Base-by-base conservation (phyloP, 2,329 filamentous ascomycete genomes). In the Aspergillus sp. region DNA sequence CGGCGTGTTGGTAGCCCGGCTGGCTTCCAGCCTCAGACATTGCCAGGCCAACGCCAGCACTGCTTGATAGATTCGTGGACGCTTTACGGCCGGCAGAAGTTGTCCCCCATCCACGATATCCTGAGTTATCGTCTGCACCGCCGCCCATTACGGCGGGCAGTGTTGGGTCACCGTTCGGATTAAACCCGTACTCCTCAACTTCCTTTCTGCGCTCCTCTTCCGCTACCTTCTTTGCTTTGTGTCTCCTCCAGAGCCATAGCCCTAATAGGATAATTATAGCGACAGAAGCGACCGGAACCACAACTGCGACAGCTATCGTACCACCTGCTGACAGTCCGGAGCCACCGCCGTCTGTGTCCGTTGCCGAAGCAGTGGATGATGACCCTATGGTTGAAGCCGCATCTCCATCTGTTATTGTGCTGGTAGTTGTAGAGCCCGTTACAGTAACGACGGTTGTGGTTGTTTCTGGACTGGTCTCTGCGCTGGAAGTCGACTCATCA, bases 181-280 rank as follows among this genome's bases (percentile, higher is more conserved):
- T 98, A 80, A 93, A 98, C 33, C 90, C 89, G 73, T 98, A 98
- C 71, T 98, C 95, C 73, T 98, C 93, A 11, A 97, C 92, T 76
- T 99, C 95, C 78, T 97, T 97, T 62, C 93, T 86, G 51, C 95
- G 86, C 68, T 93, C 86, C 72, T 97, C 95, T 70, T 95, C 91
- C 13, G 89, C 89, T 62, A 86, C 86, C 80, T 91, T 95, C 63
- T 88, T 86, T 68, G 90, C 87, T 79, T 96, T 96, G 62, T 92
- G 89, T 78, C 87, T 92, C 71, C 90, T 87, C 91, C 92, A 99
- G 70, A 93, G 86, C 74, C 90, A 92, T 27, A 97, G 81, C 6
- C 87, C 89, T 3, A 85, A 86, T 8, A 93, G 75, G 2, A 93
- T 86, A 20, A 98, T 81, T 17, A 96, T 75, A 2, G 91, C 91